Evolutionary conservation across 139 green algal species (phyloP), one percentile per base, ranked within the genome.

Genomic region (Chlamydomonas sp.): DNA sequence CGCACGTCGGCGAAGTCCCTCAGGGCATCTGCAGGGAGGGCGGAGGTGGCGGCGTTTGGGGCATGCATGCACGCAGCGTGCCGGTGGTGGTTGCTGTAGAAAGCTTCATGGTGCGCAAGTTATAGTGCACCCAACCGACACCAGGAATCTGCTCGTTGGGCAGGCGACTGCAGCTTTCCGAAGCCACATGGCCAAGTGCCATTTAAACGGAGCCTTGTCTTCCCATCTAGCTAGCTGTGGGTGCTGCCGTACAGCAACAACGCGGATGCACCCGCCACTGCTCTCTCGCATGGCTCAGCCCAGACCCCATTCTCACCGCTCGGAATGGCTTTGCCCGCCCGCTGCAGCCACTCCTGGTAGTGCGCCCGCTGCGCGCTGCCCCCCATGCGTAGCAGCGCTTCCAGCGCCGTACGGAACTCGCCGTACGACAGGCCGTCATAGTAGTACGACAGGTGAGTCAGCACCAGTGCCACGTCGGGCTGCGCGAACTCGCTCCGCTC

Each of bases 401-500:
- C 15, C 4, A 89, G 17, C 17, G 79, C 86, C 64, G 74, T 3
- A 5, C 74, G 15, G 12, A 91, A 59, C 77, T 90, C 61, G n/a
- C 79, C 9, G n/a, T 63, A 49, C 9, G 73, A 83, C 63, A 94
- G 87, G 10, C 93, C 93, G 63, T 90, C 84, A 18, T 77, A 18
- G 74, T 91, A 94, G 81, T 95, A 95, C n/a, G 72, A 72, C 59
- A 95, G 77, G 3, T 77, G 59, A 8, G 89, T 94, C 7, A 93
- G 88, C 62, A 90, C 16, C 16, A 94, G 62, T 0, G 90, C 90
- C 2, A 92, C 85, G 68, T 95, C 93, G 71, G 91, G 93, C 67
- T 94, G 93, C 3, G 90, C 84, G 75, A 86, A 95, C 91, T 93
- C 91, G 20, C 77, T 89, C 18, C 91, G 87, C 77, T 91, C 88